Conservation (phyloP, 2,329 filamentous ascomycete species). For the Phialocephala subalpina region DNA sequence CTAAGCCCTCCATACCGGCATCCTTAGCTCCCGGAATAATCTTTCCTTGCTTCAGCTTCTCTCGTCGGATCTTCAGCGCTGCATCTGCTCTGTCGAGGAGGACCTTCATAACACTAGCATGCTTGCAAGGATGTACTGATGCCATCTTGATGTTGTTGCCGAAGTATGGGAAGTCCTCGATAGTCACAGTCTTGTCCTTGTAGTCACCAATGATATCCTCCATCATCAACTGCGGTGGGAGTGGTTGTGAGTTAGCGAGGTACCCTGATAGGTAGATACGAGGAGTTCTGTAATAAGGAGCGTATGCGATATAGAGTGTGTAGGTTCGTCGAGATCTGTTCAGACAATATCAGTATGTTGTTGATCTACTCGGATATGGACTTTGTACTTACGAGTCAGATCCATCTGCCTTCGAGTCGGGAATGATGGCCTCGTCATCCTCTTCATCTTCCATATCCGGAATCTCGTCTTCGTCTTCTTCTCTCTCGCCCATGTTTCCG, state of each 20-base stretch:
- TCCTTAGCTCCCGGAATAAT: conserved; percentile 52
- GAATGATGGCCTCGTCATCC: conserved; percentile 92
- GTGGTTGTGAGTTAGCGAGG: conserved; percentile 77
- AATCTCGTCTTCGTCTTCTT: conserved; percentile 81
- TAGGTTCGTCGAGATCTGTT: conserved; percentile 86
- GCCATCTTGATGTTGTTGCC: conserved; percentile 94
- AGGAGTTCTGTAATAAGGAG: conserved; percentile 94
- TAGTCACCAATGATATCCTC: conserved; percentile 96
- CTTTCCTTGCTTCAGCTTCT: conserved; percentile 76
- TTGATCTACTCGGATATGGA: not conserved
- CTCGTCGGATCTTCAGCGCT: conserved; percentile 85
- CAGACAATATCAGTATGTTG: conserved; percentile 22
- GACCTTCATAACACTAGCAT: conserved; percentile 97
- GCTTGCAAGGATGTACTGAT: conserved; percentile 95
- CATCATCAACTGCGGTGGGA: conserved; percentile 89
- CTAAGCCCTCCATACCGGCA: conserved; percentile 82
- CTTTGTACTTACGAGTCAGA: conserved; percentile 40
- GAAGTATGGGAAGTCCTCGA: conserved; percentile 97
- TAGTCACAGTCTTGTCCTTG: conserved; percentile 97
- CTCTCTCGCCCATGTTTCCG: conserved; percentile 82
- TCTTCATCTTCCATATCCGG: conserved; percentile 99
- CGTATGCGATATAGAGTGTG: conserved; percentile 98
- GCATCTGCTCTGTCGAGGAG: conserved; percentile 94
- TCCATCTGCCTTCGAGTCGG: conserved; percentile 61
- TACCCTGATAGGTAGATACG: conserved; percentile 96